Evolutionary conservation across 2,329 filamentous ascomycete species (phyloP), one percentile per base, ranked within the genome.

Genomic region (Dendryphion nanum): DNA sequence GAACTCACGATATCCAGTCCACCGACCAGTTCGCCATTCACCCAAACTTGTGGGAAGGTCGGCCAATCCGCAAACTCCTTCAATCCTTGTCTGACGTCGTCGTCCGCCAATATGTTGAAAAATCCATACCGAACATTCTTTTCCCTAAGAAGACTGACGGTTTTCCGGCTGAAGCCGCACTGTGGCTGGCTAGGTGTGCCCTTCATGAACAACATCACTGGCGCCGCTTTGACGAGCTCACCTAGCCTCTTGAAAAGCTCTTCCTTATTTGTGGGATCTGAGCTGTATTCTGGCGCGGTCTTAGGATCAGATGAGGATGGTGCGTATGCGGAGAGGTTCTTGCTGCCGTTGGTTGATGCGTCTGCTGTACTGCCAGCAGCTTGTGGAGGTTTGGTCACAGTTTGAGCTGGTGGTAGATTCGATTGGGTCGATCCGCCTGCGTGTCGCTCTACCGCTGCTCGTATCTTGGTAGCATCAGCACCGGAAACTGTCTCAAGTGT

Each of bases 61-160:
- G 93, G 93, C 93, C 93, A 98, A 46, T 97, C 93, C n/a, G 89
- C 89, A 65, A 83, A 97, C 70, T 93, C 88, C 77, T 98, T 98
- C 59, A 98, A 71, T 1, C 93, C 93, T 71, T 97, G 91, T 44
- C 93, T 79, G 33, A 98, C 93, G 67, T 97, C 91, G 59, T 98
- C 91, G 64, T 98, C 93, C 47, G 93, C 93, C 55, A 98, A 70
- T 48, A 98, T 98, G 64, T 98, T 97, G 76, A 98, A 98, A 75
- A 98, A 98, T 15, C 93, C 93, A 66, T 97, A 98, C 64, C 95
- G 89, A 44, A 98, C 86, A 34, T 85, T 85, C 61, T 89, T 84
- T 70, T 97, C 91, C 36, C 93, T 80, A 55, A 98, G 71, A 32
- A 98, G 79, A 18, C 75, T 82, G 30, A 98, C 93, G 30, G 95